Evolutionary conservation across 345 rosid species (phyloP).

Genomic region (Geranium rotundifolium): DNA sequence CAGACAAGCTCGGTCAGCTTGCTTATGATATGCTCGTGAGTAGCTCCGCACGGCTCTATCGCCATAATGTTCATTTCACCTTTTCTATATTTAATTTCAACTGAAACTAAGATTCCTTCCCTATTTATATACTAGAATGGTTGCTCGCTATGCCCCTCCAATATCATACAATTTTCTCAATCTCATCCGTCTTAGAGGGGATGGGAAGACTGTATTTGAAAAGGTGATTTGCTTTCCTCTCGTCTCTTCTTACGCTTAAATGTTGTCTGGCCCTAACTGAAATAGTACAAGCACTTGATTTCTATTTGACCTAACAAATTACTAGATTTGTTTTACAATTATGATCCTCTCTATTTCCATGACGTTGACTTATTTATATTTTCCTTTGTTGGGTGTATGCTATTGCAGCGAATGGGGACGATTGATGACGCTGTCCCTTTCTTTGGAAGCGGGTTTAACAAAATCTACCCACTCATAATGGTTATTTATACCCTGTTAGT

Average conservation of each 20-base stretch:
- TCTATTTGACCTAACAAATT: too few relatives aligned
- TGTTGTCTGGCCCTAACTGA: too few relatives aligned
- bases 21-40: constrained; percentile 99
- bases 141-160: constrained; percentile 98
- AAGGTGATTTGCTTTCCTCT: constrained; percentile 31
- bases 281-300: too few relatives aligned
- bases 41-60: not conserved
- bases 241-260: not conserved
- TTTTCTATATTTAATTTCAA: not conserved
- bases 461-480: constrained; percentile 94
- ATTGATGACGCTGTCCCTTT: constrained; percentile 78
- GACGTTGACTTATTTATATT: constrained; percentile 5
- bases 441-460: constrained; percentile 76
- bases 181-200: constrained; percentile 58
- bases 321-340: too few relatives aligned
- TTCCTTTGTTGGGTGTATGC: constrained; percentile 3
- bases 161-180: constrained; percentile 93
- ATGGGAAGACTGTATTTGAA: constrained; percentile 62
- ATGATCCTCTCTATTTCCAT: not conserved
- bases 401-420: constrained; percentile 86
- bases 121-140: constrained; percentile 53
- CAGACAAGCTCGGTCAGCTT: constrained; percentile 95
- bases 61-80: not conserved
- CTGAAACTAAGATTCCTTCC: constrained; percentile 6
- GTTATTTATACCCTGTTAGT: constrained; percentile 84